Evolutionary conservation across 257 asterid genomes (phyloP).

Genomic region (Forsythia viridissima): DNA sequence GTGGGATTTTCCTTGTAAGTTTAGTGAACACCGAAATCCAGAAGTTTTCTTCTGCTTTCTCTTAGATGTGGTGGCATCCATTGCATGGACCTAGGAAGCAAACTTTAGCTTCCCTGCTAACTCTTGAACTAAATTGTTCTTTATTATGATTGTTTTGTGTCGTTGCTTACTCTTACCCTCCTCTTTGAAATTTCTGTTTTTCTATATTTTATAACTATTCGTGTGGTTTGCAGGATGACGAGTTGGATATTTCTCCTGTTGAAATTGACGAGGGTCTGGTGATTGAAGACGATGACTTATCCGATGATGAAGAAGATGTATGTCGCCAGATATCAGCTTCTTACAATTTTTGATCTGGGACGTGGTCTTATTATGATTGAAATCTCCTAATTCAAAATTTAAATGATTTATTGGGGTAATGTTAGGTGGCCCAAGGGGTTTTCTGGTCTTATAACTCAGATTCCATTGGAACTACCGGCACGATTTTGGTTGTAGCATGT

Average conservation of each 20-base stretch:
- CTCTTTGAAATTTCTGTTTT: neutral
- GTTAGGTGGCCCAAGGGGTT: neutral
- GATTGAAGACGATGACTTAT: slow-evolving; percentile 92
- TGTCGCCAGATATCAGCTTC: slow-evolving; percentile 18
- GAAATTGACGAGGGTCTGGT: slow-evolving; percentile 89
- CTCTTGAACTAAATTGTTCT: neutral
- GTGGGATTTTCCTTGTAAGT: neutral
- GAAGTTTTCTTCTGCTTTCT: neutral
- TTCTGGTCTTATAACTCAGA: neutral
- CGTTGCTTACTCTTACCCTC: neutral
- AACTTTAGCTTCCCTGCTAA: neutral
- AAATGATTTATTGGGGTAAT: neutral
- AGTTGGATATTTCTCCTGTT: slow-evolving; percentile 72
- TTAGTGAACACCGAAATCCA: neutral
- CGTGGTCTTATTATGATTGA: neutral
- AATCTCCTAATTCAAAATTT: neutral
- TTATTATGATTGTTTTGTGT: neutral
- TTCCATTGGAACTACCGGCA: neutral
- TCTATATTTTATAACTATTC: slow-evolving; percentile 3
- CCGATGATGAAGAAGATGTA: slow-evolving; percentile 91
- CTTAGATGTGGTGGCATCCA: neutral
- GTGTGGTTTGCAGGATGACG: slow-evolving; percentile 75
- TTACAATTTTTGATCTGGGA: neutral
- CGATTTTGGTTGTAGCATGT: neutral
- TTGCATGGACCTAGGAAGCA: neutral